Base-by-base conservation (phyloP, 73 alveolate genomes). In the Paramecium caudatum region DNA sequence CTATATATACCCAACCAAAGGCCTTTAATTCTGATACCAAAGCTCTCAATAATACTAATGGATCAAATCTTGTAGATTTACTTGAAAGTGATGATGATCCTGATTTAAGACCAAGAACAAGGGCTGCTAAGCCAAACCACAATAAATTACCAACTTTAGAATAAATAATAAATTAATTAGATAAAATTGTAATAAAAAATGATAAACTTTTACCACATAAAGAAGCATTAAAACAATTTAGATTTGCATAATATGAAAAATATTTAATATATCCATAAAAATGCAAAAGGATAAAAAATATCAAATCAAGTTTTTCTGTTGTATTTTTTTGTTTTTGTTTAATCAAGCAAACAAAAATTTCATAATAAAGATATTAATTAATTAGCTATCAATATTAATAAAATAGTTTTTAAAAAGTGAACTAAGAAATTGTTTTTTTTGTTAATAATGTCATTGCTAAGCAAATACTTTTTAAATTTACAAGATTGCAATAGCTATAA, bases 51-150 rank as follows among this genome's bases (percentile, higher is more conserved):
- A 65, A 65, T 65, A 65, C 83, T 3, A 65, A 65, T 65, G 62
- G 43, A 34, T 37, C 69, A 39, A 74, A 74, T 74, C 17, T 74
- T 3, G 32, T 74, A 21, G 88, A 74, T 74, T 41, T 74, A 15
- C 8, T 74, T 8, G 88, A 74, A 74, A 74, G 88, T 45, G 88
- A 74, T 39, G 65, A 74, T 36, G 88, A 74, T 27, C 25, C 16
- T 39, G 88, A 74, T 23, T 45, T 74, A 27, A n/a, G 88, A 39
- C 88, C 88, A 1, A 74, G 88, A 74, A 65, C 83, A 65, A 30
- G 47, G 15, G 49, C 34, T 10, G 3, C 61, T 32, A 65, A 33
- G 34, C 27, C 34, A 12, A 65, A 65, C 27, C 15, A 74, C 17
- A 19, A 74, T 39, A 34, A 74, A 74, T 43, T 74, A 13, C 88